Evolutionary conservation across 148 eudicot genomes (phyloP), one percentile per base, ranked within the genome.

Genomic region (Chenopodium berlandieri): DNA sequence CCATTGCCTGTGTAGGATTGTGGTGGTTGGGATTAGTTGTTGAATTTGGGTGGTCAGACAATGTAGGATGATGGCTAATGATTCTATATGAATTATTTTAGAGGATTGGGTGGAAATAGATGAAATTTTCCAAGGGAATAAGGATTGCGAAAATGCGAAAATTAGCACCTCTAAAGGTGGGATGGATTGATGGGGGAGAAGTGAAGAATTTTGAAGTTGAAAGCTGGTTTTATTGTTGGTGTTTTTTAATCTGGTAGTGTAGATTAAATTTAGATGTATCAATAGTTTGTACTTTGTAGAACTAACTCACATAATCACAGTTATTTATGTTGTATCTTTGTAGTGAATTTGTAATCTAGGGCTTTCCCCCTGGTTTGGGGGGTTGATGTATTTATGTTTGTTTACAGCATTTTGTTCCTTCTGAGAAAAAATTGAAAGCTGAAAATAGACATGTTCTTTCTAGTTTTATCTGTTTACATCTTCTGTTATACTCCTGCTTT

Each of bases 301-400:
- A 69, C 79, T 79, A 79, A 79, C 82, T 79, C 62, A 75, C 56
- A 68, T 83, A 70, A 80, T 60, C 80, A 54, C 40, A 76, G 80
- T 63, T 76, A 58, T 63, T 68, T 37, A 46, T 76, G 81, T 22
- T 46, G 27, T 34, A 31, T 46, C 9, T 30, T 71, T 70, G 77
- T 63, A 80, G 50, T 77, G 80, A 75, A 48, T 84, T 50, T 84
- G 86, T 84, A 84, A 80, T 77, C 19, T 63, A 77, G 83, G 37
- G 46, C 4, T 14, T 17, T 56, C 4, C 17, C 56, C 62, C 17
- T 17, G 5, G 4, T 56, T 56, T 3, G 62, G 19, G 22, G 22
- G 62, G 62, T 56, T 16, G 62, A 56, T 56, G 62, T 17, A 62
- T 62, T 62, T 62, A 56, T 62, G 66, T 62, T 62, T 22, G 27